These are phyloP conservation scores for Globisporangium solare DNA, from an alignment of 352 stramenopile species.

Conservation along the genomic window DNA sequence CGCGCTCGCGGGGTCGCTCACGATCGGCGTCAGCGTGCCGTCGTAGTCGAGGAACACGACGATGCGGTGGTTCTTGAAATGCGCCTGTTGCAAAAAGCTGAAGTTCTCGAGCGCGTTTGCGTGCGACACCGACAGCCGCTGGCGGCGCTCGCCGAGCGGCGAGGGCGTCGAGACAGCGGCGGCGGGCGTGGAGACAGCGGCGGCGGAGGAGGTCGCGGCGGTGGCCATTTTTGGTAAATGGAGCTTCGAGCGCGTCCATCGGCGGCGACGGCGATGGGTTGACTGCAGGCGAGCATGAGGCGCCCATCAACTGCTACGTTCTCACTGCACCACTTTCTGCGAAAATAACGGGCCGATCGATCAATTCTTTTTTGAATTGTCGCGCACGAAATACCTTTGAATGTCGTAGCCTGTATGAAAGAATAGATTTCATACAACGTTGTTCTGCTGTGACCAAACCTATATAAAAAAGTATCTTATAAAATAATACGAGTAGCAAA, in stretches of 20 bases:
- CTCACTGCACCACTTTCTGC: too few species aligned
- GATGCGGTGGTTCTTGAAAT: conserved; percentile 53
- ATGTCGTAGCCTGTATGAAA: too few species aligned
- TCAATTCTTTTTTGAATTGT: too few species aligned
- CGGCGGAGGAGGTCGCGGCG: not conserved
- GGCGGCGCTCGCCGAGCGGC: conserved; percentile 13
- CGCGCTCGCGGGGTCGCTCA: conserved; percentile 79
- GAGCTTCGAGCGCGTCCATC: not conserved
- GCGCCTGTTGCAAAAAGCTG: conserved; percentile 35
- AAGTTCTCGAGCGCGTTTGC: conserved; percentile 80
- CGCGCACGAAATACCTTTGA: too few species aligned
- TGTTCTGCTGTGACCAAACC: too few species aligned
- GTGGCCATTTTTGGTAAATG: conserved; percentile 15
- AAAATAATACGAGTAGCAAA: too few species aligned
- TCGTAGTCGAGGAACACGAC: conserved; percentile 90
- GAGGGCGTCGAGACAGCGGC: not conserved
- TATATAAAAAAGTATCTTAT: too few species aligned
- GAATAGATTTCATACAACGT: too few species aligned
- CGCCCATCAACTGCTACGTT: not conserved
- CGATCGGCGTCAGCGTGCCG: conserved; percentile 87
- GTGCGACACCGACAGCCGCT: conserved; percentile 59
- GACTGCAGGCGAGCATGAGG: not conserved
- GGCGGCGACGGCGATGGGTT: not conserved
- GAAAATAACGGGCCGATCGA: too few species aligned
- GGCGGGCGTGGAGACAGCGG: not conserved